Percentiles rank a stretch among this genome's conserved stretches.
These are phyloP conservation scores for Penicillium sp. DNA, from an alignment of 2,329 filamentous ascomycete genomes.

Conservation along the genomic window DNA sequence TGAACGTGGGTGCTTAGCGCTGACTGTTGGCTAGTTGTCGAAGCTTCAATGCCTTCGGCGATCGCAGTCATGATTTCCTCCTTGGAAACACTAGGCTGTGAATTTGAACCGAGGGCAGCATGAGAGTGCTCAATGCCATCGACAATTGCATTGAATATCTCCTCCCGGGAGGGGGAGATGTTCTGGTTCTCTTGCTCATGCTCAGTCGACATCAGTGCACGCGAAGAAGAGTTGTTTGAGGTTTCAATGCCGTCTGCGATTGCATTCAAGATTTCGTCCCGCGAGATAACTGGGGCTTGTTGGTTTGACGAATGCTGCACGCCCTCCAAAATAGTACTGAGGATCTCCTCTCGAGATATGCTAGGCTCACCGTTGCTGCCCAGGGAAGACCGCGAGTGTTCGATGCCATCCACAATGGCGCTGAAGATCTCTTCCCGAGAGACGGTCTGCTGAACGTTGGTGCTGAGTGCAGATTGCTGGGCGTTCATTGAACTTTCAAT, in stretches of 20 bases:
- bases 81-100: constrained; percentile 1
- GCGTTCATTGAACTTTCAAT: constrained; percentile 28
- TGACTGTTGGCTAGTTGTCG: constrained; percentile 36
- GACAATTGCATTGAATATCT: constrained; percentile 8
- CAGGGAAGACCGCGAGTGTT: constrained; percentile 23
- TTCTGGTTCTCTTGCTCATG: not conserved
- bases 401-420: constrained; percentile 57
- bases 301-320: not conserved
- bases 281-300: constrained; percentile 4
- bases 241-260: constrained; percentile 11
- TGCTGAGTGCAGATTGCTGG: constrained; percentile 35
- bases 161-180: not conserved
- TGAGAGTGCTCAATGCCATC: constrained; percentile 7
- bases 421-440: constrained; percentile 56
- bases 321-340: constrained; percentile 4
- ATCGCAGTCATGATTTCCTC: constrained; percentile 21
- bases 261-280: constrained; percentile 6
- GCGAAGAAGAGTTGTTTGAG: not conserved
- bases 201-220: constrained; percentile 1
- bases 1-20: constrained; percentile 34
- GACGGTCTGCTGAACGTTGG: constrained; percentile 37
- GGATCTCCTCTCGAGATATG: constrained; percentile 5
- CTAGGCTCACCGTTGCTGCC: not conserved
- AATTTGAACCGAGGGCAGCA: not conserved
- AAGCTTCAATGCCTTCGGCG: constrained; percentile 20